Conservation (phyloP, 441 rosid species). For the Sinapis alba region DNA sequence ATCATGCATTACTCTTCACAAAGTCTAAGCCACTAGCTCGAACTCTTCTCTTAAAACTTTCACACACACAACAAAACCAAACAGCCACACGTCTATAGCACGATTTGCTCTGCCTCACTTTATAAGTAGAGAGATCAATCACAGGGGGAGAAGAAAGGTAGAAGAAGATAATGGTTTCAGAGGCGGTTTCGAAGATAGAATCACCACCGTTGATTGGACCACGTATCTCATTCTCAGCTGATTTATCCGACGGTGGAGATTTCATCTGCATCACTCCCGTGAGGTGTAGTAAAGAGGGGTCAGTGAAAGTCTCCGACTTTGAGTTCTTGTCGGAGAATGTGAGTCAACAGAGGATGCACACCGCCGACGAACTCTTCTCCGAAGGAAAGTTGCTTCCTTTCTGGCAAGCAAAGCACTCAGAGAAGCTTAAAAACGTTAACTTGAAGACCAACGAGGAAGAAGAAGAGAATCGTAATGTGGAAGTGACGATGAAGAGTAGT, state of each 20-base stretch:
- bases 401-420: slow-evolving; percentile 74
- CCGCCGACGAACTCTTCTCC: slow-evolving; percentile 86
- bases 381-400: slow-evolving; percentile 90
- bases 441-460: slow-evolving; percentile 48
- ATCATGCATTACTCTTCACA: slow-evolving; percentile 29
- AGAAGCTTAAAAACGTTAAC: slow-evolving; percentile 67
- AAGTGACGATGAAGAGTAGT: slow-evolving; percentile 44
- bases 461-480: slow-evolving; percentile 31
- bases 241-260: slow-evolving; percentile 58
- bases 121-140: slow-evolving; percentile 38
- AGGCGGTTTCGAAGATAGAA: slow-evolving; percentile 46
- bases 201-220: slow-evolving; percentile 62
- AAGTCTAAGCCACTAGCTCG: slow-evolving; percentile 38
- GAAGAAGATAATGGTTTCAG: slow-evolving; percentile 58
- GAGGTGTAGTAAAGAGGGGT: slow-evolving; percentile 30
- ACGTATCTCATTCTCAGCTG: slow-evolving; percentile 81
- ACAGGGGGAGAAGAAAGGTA: too few species aligned
- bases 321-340: slow-evolving; percentile 75
- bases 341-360: slow-evolving; percentile 57
- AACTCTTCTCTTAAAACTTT: slow-evolving; percentile 37
- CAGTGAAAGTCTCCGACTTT: slow-evolving; percentile 59
- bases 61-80: slow-evolving; percentile 35
- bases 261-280: slow-evolving; percentile 75
- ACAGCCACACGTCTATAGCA: slow-evolving; percentile 29
- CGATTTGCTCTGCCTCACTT: slow-evolving; percentile 27